Evolutionary conservation across 805 yeast genomes (phyloP).

Genomic region (Zygotorulaspora chibaensis): DNA sequence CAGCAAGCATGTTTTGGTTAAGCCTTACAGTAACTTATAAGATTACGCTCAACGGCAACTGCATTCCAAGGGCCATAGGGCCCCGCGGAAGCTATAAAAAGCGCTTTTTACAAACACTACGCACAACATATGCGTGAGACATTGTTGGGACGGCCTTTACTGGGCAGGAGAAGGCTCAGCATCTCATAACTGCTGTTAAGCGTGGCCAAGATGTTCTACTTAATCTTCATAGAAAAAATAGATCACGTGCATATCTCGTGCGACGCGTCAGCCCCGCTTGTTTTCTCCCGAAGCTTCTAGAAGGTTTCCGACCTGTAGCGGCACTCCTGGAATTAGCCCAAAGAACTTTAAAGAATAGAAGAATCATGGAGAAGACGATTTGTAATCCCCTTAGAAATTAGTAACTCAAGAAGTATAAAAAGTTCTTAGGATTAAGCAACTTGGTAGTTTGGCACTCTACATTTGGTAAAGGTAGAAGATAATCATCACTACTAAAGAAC

Average conservation of each 20-base stretch:
- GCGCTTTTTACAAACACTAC: too few species aligned
- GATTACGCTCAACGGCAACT: too few species aligned
- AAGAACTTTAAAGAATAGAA: background rate
- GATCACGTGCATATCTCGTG: background rate
- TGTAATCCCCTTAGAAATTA: background rate
- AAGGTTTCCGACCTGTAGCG: slow-evolving; percentile 3
- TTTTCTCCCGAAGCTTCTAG: background rate
- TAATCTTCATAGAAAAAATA: background rate
- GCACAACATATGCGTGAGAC: too few species aligned
- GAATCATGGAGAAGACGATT: slow-evolving; percentile 1
- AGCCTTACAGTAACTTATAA: too few species aligned
- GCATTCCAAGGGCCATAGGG: too few species aligned
- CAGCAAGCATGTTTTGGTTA: too few species aligned
- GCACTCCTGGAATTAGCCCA: background rate
- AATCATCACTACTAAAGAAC: background rate
- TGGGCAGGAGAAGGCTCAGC: too few species aligned
- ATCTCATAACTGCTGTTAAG: too few species aligned
- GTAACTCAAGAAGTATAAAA: background rate
- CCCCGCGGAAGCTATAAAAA: too few species aligned
- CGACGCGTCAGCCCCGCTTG: background rate
- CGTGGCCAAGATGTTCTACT: too few species aligned
- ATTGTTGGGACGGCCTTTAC: too few species aligned
- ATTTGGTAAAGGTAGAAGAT: background rate
- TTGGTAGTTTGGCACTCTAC: background rate
- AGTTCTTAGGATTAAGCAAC: background rate